These are phyloP conservation scores for Cladosporium halotolerans DNA, from an alignment of 2,329 filamentous ascomycete species.

Conservation along the genomic window DNA sequence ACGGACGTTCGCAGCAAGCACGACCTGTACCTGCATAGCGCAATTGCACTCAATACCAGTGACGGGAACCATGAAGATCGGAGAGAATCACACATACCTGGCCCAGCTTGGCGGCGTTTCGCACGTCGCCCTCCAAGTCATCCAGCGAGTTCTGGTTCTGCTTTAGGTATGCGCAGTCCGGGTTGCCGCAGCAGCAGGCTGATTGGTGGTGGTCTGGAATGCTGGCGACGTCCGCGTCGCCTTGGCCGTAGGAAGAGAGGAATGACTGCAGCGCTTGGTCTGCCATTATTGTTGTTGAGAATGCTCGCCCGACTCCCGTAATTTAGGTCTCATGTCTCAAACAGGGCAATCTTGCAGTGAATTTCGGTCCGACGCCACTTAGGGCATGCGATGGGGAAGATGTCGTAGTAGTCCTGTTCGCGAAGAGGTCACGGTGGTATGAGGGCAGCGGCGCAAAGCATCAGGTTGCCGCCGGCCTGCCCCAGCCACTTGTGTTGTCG, in stretches of 20 bases:
- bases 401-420: neutral
- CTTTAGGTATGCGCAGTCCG: slow-evolving; percentile 71
- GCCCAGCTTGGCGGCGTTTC: slow-evolving; percentile 77
- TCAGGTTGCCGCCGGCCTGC: neutral
- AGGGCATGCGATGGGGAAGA: neutral
- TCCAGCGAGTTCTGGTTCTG: slow-evolving; percentile 74
- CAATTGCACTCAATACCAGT: slow-evolving; percentile 8
- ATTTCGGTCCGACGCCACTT: neutral
- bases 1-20: slow-evolving; percentile 8
- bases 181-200: slow-evolving; percentile 76
- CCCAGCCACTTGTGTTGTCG: neutral
- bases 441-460: neutral
- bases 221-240: slow-evolving; percentile 1
- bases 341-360: slow-evolving; percentile 1
- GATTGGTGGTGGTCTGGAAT: slow-evolving; percentile 8
- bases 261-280: slow-evolving; percentile 13
- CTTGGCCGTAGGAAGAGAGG: slow-evolving; percentile 10
- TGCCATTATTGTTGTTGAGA: slow-evolving; percentile 10
- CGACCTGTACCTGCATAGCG: slow-evolving; percentile 9
- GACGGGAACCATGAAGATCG: neutral
- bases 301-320: slow-evolving; percentile 8
- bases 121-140: slow-evolving; percentile 79
- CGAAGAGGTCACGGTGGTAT: neutral
- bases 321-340: slow-evolving; percentile 9
- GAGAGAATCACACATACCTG: slow-evolving; percentile 61